These are phyloP conservation scores for Arthrobotrys pseudoclavata DNA, from an alignment of 2,329 filamentous ascomycete genomes.

Conservation along the genomic window DNA sequence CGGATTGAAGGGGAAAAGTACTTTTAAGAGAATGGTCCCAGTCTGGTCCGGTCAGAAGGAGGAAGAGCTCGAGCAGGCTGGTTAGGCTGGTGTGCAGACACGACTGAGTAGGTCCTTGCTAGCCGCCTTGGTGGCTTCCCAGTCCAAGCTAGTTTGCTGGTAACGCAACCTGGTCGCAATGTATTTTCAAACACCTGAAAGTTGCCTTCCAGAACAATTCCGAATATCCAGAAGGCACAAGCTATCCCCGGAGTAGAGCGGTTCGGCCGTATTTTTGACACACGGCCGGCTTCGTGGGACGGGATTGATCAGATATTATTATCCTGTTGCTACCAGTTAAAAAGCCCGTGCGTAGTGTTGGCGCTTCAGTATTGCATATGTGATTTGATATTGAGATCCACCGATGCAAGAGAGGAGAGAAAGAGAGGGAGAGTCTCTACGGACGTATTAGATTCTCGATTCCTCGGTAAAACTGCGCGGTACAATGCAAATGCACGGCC, in stretches of 20 bases:
- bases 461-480: slow-evolving; percentile 41
- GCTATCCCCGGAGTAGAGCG: slow-evolving; percentile 40
- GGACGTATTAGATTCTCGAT: slow-evolving; percentile 18
- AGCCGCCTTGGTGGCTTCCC: slow-evolving; percentile 60
- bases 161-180: slow-evolving; percentile 60
- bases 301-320: slow-evolving; percentile 36
- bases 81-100: slow-evolving; percentile 59
- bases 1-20: slow-evolving; percentile 55
- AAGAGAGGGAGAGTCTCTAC: slow-evolving; percentile 19
- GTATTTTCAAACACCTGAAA: slow-evolving; percentile 59
- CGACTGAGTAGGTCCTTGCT: slow-evolving; percentile 58
- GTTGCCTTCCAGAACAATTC: slow-evolving; percentile 60
- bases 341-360: slow-evolving; percentile 44
- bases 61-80: slow-evolving; percentile 58
- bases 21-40: slow-evolving; percentile 53
- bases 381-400: slow-evolving; percentile 34
- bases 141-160: slow-evolving; percentile 58
- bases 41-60: slow-evolving; percentile 57
- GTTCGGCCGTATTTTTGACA: slow-evolving; percentile 45
- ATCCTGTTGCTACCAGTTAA: slow-evolving; percentile 19
- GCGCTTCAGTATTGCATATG: slow-evolving; percentile 33
- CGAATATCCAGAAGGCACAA: slow-evolving; percentile 45
- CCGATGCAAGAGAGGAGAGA: slow-evolving; percentile 16
- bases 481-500: slow-evolving; percentile 27
- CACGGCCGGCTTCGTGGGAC: slow-evolving; percentile 42